Conservation (phyloP, 163 green algal species). For the Scenedesmus sp. region DNA sequence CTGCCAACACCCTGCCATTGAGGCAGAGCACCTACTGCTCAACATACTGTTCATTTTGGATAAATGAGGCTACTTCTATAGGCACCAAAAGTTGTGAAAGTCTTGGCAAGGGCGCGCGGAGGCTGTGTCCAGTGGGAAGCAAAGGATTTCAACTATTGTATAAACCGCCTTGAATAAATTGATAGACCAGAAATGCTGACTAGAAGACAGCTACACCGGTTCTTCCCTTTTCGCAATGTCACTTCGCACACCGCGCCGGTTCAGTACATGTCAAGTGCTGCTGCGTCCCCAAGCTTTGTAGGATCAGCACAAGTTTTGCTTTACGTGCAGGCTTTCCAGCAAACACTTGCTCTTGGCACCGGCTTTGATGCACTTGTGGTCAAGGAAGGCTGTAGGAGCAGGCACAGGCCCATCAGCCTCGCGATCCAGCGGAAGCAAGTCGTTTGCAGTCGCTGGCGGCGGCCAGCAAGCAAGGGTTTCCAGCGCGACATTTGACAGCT, state of each 20-base stretch:
- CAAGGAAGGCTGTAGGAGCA: slow-evolving; percentile 1
- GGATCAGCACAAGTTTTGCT: background rate
- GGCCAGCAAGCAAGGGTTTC: background rate
- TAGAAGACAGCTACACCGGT: background rate
- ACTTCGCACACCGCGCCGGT: background rate
- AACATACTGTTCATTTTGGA: background rate
- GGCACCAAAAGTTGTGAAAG: background rate
- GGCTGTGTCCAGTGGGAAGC: background rate
- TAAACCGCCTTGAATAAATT: background rate
- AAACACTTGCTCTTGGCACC: background rate
- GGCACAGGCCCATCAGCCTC: background rate
- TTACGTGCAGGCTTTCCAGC: background rate
- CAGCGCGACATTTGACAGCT: slow-evolving; percentile 3
- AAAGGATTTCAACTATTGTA: background rate
- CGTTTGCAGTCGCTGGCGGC: background rate
- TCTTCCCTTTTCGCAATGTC: background rate
- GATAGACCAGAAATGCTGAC: background rate
- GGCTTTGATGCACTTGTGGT: background rate
- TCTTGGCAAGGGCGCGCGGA: background rate
- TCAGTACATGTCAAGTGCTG: background rate
- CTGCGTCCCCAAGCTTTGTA: background rate
- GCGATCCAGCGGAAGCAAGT: background rate
- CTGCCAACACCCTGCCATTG: background rate
- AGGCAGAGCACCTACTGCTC: background rate
- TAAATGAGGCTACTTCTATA: background rate